Evolutionary conservation across 1,284 basidiomycete species (phyloP).

Genomic region (Anthracocystis panici-leucophaei): DNA sequence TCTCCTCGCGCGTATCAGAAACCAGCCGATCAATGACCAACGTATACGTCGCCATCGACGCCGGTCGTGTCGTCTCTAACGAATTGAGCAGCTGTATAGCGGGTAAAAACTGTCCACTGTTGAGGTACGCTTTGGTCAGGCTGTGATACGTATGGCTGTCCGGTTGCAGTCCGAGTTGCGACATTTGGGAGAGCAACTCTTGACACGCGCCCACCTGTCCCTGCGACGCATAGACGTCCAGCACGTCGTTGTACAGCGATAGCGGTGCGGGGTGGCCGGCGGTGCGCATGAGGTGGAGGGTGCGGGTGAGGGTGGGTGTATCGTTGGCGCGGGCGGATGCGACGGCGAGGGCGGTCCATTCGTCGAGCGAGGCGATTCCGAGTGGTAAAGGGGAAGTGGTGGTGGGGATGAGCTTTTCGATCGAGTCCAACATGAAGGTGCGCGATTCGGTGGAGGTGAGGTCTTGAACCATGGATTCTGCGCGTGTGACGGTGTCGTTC

Average conservation of each 20-base stretch:
- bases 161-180: constrained; percentile 31
- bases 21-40: constrained; percentile 53
- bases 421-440: constrained; percentile 37
- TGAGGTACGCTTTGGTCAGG: constrained; percentile 57
- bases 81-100: constrained; percentile 55
- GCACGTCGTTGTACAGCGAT: constrained; percentile 69
- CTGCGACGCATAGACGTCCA: constrained; percentile 73
- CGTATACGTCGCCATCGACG: constrained; percentile 63
- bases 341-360: constrained; percentile 59
- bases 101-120: constrained; percentile 20
- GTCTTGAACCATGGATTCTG: constrained; percentile 37
- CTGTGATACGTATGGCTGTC: constrained; percentile 56
- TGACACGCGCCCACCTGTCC: constrained; percentile 71
- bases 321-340: constrained; percentile 47
- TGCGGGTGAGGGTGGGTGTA: constrained; percentile 17
- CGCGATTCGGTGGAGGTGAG: constrained; percentile 26
- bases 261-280: constrained; percentile 27
- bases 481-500: too few relatives aligned
- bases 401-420: constrained; percentile 26
- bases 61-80: constrained; percentile 52
- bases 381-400: constrained; percentile 14
- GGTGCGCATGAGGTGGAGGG: constrained; percentile 41
- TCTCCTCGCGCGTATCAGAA: background rate
- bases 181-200: constrained; percentile 31
- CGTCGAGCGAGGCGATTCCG: constrained; percentile 44